These are phyloP conservation scores for Sporormia fimetaria DNA, from an alignment of 495 filamentous ascomycete species.

Conservation along the genomic window DNA sequence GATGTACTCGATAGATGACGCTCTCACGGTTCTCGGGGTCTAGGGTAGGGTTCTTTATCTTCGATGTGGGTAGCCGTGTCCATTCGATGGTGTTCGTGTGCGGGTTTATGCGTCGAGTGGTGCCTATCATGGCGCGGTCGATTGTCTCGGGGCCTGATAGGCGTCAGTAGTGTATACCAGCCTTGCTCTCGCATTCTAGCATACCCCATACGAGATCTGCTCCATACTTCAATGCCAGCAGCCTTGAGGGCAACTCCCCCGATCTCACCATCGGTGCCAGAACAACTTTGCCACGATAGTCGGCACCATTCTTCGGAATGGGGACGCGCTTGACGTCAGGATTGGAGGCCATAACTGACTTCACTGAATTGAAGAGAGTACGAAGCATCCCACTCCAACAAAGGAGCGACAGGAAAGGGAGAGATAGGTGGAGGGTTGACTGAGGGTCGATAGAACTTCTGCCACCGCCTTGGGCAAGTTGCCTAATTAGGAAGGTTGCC, in stretches of 20 bases:
- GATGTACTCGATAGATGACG: conserved; percentile 75
- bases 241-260: conserved; percentile 81
- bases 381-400: conserved; percentile 26
- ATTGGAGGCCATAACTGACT: conserved; percentile 29
- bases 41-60: conserved; percentile 39
- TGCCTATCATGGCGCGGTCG: conserved; percentile 80
- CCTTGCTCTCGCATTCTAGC: conserved; percentile 4
- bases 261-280: conserved; percentile 96
- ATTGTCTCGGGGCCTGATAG: conserved; percentile 75
- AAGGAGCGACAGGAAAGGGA: background rate
- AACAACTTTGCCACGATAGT: conserved; percentile 86
- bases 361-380: conserved; percentile 39
- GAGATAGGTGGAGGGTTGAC: background rate
- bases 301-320: conserved; percentile 78
- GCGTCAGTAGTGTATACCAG: conserved; percentile 8
- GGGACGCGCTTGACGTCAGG: conserved; percentile 50
- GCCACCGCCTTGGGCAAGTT: too few relatives aligned
- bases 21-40: conserved; percentile 44
- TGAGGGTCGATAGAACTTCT: too few relatives aligned
- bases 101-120: conserved; percentile 60
- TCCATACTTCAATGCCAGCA: conserved; percentile 82
- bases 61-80: conserved; percentile 61
- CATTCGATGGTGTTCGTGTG: conserved; percentile 71
- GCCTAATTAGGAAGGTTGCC: too few relatives aligned
- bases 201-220: conserved; percentile 92